Percentiles rank a stretch among this genome's conserved stretches.
Evolutionary conservation across 2,329 filamentous ascomycete species (phyloP).

Genomic region (Aspergillus latus): DNA sequence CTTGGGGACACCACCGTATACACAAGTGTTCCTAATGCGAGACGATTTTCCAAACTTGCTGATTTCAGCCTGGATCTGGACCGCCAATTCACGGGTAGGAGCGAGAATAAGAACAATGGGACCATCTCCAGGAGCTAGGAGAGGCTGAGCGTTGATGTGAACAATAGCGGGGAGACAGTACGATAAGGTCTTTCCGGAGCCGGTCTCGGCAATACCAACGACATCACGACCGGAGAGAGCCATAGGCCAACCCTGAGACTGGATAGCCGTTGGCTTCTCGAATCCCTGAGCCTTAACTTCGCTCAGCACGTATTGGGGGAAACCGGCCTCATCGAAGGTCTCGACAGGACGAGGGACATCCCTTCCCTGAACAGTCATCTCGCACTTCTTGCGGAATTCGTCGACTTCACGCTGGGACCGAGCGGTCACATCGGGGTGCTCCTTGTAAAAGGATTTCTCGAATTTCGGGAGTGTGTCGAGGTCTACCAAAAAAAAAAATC

Average conservation of each 20-base stretch:
- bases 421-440: conserved; percentile 73
- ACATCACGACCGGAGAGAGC: conserved; percentile 96
- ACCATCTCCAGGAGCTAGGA: conserved; percentile 90
- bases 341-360: conserved; percentile 92
- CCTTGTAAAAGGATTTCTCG: conserved; percentile 99
- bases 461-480: conserved; percentile 82
- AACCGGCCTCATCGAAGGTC: conserved; percentile 96
- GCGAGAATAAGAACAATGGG: conserved; percentile 96
- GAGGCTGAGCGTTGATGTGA: conserved; percentile 98
- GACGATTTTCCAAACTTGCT: conserved; percentile 98
- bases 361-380: conserved; percentile 77
- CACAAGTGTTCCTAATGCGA: conserved; percentile 96
- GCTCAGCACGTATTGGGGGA: conserved; percentile 94
- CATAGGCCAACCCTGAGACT: conserved; percentile 99
- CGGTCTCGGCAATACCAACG: conserved; percentile 98
- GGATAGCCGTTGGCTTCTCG: conserved; percentile 87
- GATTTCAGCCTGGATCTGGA: conserved; percentile 98
- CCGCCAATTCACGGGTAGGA: conserved; percentile 94
- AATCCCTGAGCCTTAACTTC: conserved; percentile 99
- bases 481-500: conserved; percentile 55
- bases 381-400: conserved; percentile 79
- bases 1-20: conserved; percentile 98
- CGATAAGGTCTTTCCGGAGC: conserved; percentile 97
- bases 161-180: conserved; percentile 98
- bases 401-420: conserved; percentile 79